Percentiles rank a stretch among this genome's conserved stretches.
These are phyloP conservation scores for Hypholoma fasciculare DNA, from an alignment of 768 basidiomycete species.

Conservation along the genomic window DNA sequence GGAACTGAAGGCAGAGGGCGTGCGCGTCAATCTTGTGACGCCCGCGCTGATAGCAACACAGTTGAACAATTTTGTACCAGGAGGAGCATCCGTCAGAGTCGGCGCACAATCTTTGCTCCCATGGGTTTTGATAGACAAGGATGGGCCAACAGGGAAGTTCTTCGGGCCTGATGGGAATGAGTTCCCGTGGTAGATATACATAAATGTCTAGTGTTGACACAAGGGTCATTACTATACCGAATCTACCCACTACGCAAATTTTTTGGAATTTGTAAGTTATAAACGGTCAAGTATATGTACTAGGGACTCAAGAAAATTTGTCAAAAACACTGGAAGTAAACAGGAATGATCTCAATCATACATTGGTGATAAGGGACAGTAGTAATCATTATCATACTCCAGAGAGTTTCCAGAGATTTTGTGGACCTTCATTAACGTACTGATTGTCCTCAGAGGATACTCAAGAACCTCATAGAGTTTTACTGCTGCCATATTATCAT, in stretches of 20 bases:
- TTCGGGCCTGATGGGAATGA: conserved; percentile 33
- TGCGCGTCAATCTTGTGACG: conserved; percentile 62
- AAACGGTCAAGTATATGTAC: too few species aligned
- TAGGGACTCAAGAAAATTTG: too few species aligned
- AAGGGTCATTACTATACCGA: neutral
- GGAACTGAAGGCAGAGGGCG: conserved; percentile 50
- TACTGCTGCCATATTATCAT: too few species aligned
- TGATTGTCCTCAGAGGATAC: too few species aligned
- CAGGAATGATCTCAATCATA: too few species aligned
- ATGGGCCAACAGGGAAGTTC: conserved; percentile 38
- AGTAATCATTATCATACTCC: too few species aligned
- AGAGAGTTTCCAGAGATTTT: too few species aligned
- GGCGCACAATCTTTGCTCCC: conserved; percentile 35
- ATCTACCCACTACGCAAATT: neutral
- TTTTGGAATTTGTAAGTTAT: too few species aligned
- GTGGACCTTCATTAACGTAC: too few species aligned
- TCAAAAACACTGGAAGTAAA: too few species aligned
- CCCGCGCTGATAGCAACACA: conserved; percentile 56
- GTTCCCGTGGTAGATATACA: conserved; percentile 27
- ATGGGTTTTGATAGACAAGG: conserved; percentile 38
- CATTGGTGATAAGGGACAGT: too few species aligned
- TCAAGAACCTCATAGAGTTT: too few species aligned
- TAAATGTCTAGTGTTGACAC: neutral
- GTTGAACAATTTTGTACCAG: conserved; percentile 32
- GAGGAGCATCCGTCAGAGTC: conserved; percentile 33